Evolutionary conservation across 805 yeast genomes (phyloP).

Genomic region (Metschnikowia bowlesiae): DNA sequence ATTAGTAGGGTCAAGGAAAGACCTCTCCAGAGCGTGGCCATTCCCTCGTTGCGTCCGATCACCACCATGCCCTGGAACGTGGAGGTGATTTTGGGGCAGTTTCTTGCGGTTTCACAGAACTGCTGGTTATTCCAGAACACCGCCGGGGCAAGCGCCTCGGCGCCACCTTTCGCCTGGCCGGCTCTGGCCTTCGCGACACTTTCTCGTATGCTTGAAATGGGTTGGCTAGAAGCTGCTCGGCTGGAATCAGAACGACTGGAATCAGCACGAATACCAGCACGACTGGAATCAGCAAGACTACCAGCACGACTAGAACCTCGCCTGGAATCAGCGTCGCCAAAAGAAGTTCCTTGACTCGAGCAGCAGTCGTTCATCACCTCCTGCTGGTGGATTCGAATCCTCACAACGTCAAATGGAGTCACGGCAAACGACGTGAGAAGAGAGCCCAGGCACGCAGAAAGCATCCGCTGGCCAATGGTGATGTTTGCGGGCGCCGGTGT

Average conservation of each 20-base stretch:
- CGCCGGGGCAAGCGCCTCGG: slow-evolving; percentile 4
- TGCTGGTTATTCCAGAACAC: slow-evolving; percentile 33
- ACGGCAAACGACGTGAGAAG: slow-evolving; percentile 66
- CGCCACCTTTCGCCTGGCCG: neutral
- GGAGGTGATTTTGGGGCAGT: slow-evolving; percentile 53
- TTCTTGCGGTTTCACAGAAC: slow-evolving; percentile 33
- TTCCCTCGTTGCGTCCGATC: slow-evolving; percentile 71
- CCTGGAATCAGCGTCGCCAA: no score
- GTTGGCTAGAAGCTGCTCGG: no score
- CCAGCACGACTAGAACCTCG: no score
- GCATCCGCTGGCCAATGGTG: slow-evolving; percentile 59
- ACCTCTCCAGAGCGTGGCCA: slow-evolving; percentile 82
- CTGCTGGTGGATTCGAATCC: slow-evolving; percentile 76
- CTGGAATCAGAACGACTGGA: no score
- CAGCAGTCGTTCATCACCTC: slow-evolving; percentile 40
- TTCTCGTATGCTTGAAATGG: neutral
- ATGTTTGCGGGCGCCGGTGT: slow-evolving; percentile 25
- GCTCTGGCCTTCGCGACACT: neutral
- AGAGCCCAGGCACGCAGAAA: slow-evolving; percentile 76
- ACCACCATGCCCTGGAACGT: slow-evolving; percentile 69
- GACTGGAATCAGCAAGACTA: no score
- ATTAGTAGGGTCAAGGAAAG: slow-evolving; percentile 73
- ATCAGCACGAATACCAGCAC: no score
- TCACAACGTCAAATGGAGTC: slow-evolving; percentile 78
- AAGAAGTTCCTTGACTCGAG: neutral